Evolutionary conservation across 2,329 filamentous ascomycete genomes (phyloP).

Genomic region (Paraphaeosphaeria minitans): DNA sequence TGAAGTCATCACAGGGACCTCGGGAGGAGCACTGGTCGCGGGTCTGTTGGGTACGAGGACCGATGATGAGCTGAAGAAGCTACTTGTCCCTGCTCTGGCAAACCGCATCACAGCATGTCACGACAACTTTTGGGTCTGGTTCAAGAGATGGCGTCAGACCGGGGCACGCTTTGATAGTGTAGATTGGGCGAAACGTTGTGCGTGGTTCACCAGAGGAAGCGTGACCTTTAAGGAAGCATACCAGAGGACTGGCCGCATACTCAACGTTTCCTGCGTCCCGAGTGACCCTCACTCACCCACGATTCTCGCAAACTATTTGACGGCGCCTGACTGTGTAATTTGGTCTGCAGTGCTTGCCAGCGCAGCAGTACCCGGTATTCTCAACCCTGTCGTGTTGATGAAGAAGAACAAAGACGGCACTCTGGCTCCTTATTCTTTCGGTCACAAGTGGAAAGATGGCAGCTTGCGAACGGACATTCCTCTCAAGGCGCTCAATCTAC

Average conservation of each 20-base stretch:
- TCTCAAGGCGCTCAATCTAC: constrained; percentile 88
- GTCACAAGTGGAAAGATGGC: constrained; percentile 99
- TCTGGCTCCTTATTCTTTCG: constrained; percentile 89
- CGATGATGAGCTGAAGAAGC: constrained; percentile 82
- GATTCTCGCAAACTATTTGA: constrained; percentile 94
- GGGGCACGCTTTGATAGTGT: constrained; percentile 93
- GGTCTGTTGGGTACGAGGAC: constrained; percentile 87
- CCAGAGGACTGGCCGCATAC: constrained; percentile 86
- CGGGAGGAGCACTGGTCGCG: constrained; percentile 88
- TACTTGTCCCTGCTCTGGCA: constrained; percentile 87
- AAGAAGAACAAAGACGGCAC: constrained; percentile 78
- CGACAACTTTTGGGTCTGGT: constrained; percentile 77
- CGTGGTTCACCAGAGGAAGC: constrained; percentile 90
- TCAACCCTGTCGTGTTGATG: constrained; percentile 94
- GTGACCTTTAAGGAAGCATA: constrained; percentile 96
- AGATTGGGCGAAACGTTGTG: constrained; percentile 83
- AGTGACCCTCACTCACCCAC: constrained; percentile 92
- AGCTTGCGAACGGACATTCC: constrained; percentile 94
- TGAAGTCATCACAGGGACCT: constrained; percentile 95
- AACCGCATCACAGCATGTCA: constrained; percentile 82
- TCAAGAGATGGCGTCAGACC: constrained; percentile 85
- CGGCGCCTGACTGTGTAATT: constrained; percentile 94
- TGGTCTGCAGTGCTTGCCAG: constrained; percentile 97
- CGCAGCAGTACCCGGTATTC: constrained; percentile 91
- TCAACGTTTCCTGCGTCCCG: constrained; percentile 95